Percentiles rank a stretch among this genome's conserved stretches.
Evolutionary conservation across 345 rosid genomes (phyloP).

Genomic region (Dipteronia sinensis): DNA sequence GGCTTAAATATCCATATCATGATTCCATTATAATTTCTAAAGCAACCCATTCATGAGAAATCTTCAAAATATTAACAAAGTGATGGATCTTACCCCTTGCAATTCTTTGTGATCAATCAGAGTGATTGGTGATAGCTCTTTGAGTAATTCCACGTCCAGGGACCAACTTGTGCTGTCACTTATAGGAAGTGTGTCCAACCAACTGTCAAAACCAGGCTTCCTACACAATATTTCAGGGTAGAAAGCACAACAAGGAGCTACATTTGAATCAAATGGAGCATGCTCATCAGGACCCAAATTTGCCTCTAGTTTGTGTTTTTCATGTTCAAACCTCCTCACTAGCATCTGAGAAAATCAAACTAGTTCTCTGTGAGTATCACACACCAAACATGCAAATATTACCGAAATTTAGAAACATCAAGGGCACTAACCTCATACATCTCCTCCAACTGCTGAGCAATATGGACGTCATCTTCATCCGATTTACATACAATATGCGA

Average conservation of each 20-base stretch:
- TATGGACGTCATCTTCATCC: constrained; percentile 38
- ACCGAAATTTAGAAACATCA: constrained; percentile 9
- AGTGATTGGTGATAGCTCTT: constrained; percentile 47
- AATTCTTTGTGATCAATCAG: constrained; percentile 35
- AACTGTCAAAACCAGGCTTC: constrained; percentile 50
- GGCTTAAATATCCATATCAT: not conserved
- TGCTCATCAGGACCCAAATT: constrained; percentile 30
- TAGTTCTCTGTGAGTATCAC: constrained; percentile 13
- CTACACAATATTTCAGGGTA: constrained; percentile 52
- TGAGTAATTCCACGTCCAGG: constrained; percentile 68
- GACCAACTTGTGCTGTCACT: constrained; percentile 64
- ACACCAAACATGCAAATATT: constrained; percentile 8
- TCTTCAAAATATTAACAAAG: constrained; percentile 5
- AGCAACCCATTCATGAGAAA: not conserved
- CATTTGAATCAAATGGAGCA: constrained; percentile 27
- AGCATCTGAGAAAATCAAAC: constrained; percentile 56
- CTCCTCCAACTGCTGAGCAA: constrained; percentile 58
- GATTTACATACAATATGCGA: constrained; percentile 51
- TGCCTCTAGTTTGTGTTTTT: constrained; percentile 48
- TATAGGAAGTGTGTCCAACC: constrained; percentile 56
- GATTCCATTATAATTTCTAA: not conserved
- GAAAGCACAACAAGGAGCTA: constrained; percentile 56
- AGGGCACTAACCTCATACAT: constrained; percentile 59
- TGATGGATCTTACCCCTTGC: constrained; percentile 46
- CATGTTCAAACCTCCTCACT: constrained; percentile 59